Conservation (phyloP, 2,329 filamentous ascomycete species). For the Aspergillus piperis region DNA sequence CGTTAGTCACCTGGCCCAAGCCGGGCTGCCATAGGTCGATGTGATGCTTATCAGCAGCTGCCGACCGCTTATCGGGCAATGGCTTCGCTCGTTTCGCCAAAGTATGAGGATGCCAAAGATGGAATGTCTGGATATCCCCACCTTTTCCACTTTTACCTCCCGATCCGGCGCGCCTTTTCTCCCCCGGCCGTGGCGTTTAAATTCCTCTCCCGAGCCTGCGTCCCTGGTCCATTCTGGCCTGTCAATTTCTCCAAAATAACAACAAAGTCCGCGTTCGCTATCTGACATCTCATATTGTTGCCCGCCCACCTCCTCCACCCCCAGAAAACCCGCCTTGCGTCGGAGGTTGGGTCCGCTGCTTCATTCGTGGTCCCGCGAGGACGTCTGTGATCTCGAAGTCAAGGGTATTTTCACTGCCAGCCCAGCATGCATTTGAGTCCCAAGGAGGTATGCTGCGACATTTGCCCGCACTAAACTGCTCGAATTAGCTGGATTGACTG, state of each 20-base stretch:
- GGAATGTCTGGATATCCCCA: background rate
- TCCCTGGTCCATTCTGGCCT: background rate
- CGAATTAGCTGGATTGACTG: background rate
- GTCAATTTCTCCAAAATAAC: background rate
- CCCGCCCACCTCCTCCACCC: background rate
- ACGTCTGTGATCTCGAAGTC: background rate
- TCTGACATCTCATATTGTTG: background rate
- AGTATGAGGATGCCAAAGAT: background rate
- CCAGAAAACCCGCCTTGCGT: too few relatives aligned
- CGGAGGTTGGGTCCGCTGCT: too few relatives aligned
- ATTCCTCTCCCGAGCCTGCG: background rate
- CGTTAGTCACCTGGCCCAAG: constrained; percentile 5
- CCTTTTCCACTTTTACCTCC: background rate
- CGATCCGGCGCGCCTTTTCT: background rate
- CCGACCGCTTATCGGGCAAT: background rate
- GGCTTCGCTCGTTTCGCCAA: background rate
- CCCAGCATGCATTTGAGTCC: constrained; percentile 49
- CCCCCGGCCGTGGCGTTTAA: background rate
- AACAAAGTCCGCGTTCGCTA: background rate
- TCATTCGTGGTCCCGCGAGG: background rate
- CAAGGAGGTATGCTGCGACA: constrained; percentile 41
- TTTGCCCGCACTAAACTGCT: background rate
- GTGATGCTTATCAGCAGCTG: background rate
- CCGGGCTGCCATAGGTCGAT: constrained; percentile 5
- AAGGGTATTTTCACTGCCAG: background rate